Percentiles rank a stretch among this genome's conserved stretches.
Conservation (phyloP, 192 early-diverging fungal genomes). For the Coemansia sp. region DNA sequence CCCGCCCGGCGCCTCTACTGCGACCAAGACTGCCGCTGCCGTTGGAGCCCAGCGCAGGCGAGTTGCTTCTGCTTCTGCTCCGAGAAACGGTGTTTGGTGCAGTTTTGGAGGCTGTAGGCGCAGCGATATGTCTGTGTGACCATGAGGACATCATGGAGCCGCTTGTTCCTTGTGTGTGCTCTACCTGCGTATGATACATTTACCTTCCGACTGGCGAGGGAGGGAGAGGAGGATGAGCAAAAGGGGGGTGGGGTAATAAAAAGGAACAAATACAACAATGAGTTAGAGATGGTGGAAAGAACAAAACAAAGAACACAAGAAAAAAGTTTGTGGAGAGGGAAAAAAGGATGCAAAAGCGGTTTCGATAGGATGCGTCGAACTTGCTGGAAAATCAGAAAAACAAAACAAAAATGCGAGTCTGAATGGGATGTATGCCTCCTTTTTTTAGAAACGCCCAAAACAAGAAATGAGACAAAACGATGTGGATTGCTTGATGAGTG, state of each 20-base stretch:
- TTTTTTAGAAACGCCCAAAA: neutral
- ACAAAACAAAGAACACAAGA: neutral
- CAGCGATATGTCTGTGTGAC: constrained; percentile 3
- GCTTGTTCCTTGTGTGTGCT: constrained; percentile 5
- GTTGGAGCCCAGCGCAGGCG: constrained; percentile 1
- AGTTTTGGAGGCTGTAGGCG: neutral
- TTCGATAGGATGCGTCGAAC: neutral
- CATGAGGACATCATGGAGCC: constrained; percentile 6
- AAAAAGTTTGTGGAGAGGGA: constrained; percentile 8
- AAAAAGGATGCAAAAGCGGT: constrained; percentile 3
- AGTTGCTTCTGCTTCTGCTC: constrained; percentile 11
- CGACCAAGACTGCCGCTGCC: neutral
- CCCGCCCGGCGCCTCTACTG: constrained; percentile 11
- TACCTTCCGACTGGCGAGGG: neutral
- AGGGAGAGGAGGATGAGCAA: neutral
- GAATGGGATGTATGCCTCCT: neutral
- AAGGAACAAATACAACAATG: neutral
- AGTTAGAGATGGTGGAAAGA: neutral
- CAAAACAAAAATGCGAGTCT: neutral
- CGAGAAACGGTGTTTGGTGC: neutral
- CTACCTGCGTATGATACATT: constrained; percentile 9
- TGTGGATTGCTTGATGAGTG: neutral
- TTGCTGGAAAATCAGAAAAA: neutral
- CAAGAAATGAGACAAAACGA: neutral
- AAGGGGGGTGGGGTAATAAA: neutral